Percentiles rank a stretch among this genome's conserved stretches.
Conservation (phyloP, 2,329 filamentous ascomycete species). For the Trichoderma sp. region DNA sequence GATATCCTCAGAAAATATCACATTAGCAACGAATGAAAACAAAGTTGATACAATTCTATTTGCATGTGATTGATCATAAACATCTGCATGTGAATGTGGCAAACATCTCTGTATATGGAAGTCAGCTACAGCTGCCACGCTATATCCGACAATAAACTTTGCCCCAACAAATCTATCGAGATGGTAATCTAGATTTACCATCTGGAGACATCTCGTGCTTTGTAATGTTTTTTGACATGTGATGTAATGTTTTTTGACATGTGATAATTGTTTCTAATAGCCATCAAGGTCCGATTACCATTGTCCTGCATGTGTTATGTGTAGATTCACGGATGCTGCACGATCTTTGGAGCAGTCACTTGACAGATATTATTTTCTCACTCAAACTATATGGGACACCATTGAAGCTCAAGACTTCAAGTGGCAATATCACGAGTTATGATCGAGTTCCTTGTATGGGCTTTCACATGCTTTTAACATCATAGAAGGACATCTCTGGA, state of each 20-base stretch:
- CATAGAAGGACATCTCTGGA: neutral
- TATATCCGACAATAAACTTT: neutral
- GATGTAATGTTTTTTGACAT: neutral
- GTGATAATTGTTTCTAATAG: neutral
- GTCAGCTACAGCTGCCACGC: neutral
- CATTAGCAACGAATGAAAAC: neutral
- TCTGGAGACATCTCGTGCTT: neutral
- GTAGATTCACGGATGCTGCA: neutral
- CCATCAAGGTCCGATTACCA: too few relatives aligned
- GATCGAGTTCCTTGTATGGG: neutral
- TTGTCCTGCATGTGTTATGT: neutral
- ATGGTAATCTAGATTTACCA: neutral
- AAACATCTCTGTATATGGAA: neutral
- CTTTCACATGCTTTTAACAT: neutral
- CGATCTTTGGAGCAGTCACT: neutral
- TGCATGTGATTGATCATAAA: neutral
- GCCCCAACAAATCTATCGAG: slow-evolving; percentile 9
- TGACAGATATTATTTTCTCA: neutral
- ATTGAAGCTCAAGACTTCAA: neutral
- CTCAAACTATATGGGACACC: neutral
- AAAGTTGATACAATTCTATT: neutral
- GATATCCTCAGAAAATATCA: neutral
- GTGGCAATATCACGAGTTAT: neutral
- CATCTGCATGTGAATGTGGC: slow-evolving; percentile 17
- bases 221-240: neutral